Percentiles rank a stretch among this genome's conserved stretches.
Conservation (phyloP, 768 basidiomycete species). For the Glaciozyma martinii region DNA sequence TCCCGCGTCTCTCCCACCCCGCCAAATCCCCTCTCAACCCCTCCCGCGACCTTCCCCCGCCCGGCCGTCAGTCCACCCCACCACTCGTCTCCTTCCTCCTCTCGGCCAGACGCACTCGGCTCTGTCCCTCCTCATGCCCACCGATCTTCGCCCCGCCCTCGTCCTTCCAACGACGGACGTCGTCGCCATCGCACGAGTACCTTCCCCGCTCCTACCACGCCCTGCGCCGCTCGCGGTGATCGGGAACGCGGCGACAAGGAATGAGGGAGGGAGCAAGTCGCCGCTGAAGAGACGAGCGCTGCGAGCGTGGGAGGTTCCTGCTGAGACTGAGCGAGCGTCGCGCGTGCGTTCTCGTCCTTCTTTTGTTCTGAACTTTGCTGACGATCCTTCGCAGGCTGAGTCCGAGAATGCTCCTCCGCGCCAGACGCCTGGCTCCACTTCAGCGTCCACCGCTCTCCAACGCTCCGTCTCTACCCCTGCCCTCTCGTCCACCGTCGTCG, state of each 20-base stretch:
- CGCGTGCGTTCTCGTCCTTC: background rate
- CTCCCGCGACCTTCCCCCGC: background rate
- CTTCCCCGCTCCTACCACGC: background rate
- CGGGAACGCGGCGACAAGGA: background rate
- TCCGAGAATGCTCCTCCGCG: background rate
- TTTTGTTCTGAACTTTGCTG: background rate
- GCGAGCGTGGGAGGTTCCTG: background rate
- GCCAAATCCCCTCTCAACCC: background rate
- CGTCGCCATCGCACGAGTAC: background rate
- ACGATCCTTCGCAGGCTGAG: background rate
- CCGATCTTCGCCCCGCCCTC: background rate
- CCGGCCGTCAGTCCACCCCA: background rate
- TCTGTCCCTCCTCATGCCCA: background rate
- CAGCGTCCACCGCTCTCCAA: background rate
- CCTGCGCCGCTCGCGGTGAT: background rate
- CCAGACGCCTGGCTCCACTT: too few relatives aligned
- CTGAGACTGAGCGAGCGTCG: background rate
- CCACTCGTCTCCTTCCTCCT: background rate
- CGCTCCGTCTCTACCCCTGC: background rate
- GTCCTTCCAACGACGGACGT: background rate
- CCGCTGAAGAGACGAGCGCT: background rate
- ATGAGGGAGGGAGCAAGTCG: background rate
- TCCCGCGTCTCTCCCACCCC: background rate
- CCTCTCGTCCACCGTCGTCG: background rate
- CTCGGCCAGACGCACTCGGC: background rate